Base-by-base conservation (phyloP, 345 rosid genomes). In the Excoecaria cochinchinensis region DNA sequence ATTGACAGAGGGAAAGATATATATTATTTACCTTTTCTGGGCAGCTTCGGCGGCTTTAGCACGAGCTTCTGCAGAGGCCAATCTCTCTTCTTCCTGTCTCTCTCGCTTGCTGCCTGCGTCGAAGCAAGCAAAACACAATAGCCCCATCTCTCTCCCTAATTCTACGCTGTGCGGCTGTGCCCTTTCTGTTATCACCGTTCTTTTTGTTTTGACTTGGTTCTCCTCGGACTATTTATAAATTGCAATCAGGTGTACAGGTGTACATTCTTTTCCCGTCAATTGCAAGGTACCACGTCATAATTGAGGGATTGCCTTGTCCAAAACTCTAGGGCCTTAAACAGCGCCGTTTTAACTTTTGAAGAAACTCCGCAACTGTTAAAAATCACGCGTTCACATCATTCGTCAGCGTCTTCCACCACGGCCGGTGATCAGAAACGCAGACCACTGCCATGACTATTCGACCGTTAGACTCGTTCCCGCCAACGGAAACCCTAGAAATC, bases 31-130 rank as follows among this genome's bases (percentile, higher is more conserved):
- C 98, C 99, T 79, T 85, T 85, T 90, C 89, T 87, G 88, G 50
- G 99, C 99, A 76, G 99, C 98, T 73, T 96, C 99, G 77, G 97
- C 98, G 60, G 99, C 97, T 86, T 52, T 95, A 57, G 93, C 94
- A 16, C 99, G 97, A 77, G 97, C 99, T 84, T 91, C 99, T 6
- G 85, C 92, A 22, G 93, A 89, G 68, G 92, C 97, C 76, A 79
- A 65, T 80, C 85, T 78, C 48, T 90, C 98, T 74, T 89, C 84
- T 83, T 93, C 99, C 69, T 79, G 84, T 61, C 90, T 84, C 81
- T 83, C 84, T 72, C 82, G 83, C 76, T 87, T 90, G 70, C 68
- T 76, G 6, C 83, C 88, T 52, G 92, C 94, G 76, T 76, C 87
- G 83, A 95, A 88, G 85, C 98, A 92, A 44, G 84, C 85, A 75